Evolutionary conservation across 116 monocot species (phyloP).

Genomic region (Dioscorea cayenensis): DNA sequence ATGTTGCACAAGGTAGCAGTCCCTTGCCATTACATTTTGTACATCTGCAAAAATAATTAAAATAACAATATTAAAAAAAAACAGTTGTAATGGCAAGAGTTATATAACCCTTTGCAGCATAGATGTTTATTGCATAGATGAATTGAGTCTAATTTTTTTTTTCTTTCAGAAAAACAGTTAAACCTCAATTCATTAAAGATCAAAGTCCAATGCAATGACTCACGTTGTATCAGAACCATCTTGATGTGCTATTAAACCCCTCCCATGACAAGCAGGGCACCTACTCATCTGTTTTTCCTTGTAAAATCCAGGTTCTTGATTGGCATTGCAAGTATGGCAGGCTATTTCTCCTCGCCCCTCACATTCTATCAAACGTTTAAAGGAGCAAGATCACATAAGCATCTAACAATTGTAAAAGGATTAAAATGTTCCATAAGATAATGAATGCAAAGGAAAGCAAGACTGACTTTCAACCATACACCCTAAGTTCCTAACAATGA

Average conservation of each 20-base stretch:
- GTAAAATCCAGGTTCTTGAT: constrained; percentile 48
- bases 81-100: too few species aligned
- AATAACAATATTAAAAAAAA: background rate
- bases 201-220: background rate
- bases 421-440: background rate
- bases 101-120: background rate
- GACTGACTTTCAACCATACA: too few species aligned
- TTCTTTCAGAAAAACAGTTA: background rate
- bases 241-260: constrained; percentile 90
- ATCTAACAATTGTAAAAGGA: background rate
- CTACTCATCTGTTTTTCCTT: constrained; percentile 70
- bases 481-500: too few species aligned
- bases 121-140: background rate
- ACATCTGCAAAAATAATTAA: constrained; percentile 49
- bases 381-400: background rate
- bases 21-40: constrained; percentile 67
- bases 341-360: constrained; percentile 58
- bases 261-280: constrained; percentile 74
- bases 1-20: constrained; percentile 66
- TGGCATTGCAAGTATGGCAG: constrained; percentile 70
- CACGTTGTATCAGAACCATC: constrained; percentile 98
- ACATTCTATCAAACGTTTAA: constrained; percentile 47
- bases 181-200: background rate
- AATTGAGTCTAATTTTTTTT: too few species aligned
- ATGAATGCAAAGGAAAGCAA: too few species aligned